Conservation (phyloP, 768 basidiomycete species). For the Punctularia strigosozonata region DNA sequence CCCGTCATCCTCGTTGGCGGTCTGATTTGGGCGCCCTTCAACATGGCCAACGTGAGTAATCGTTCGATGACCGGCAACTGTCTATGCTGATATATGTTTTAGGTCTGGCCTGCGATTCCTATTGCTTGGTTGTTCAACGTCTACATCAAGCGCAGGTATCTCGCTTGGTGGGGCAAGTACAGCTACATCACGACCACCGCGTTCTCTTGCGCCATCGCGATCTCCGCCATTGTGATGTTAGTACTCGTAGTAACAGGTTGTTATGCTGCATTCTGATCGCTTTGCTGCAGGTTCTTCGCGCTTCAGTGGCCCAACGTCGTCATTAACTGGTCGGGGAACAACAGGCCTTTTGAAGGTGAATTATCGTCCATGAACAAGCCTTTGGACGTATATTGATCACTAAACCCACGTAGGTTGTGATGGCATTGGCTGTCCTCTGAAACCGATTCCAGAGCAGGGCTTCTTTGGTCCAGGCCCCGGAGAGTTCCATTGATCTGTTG, state of each 20-base stretch:
- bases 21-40: conserved; percentile 13
- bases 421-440: neutral
- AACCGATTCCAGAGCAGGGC: neutral
- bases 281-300: conserved; percentile 12
- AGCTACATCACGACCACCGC: conserved; percentile 23
- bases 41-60: conserved; percentile 10
- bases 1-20: conserved; percentile 18
- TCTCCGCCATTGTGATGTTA: conserved; percentile 24
- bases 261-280: neutral
- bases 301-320: conserved; percentile 14
- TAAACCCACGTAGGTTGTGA: neutral
- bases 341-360: conserved; percentile 11
- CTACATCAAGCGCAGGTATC: conserved; percentile 12
- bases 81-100: too few species aligned
- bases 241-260: neutral
- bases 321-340: conserved; percentile 22
- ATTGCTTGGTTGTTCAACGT: conserved; percentile 17
- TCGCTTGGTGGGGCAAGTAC: conserved; percentile 19
- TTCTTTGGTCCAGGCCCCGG: neutral
- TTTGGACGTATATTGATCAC: too few species aligned
- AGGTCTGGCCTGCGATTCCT: conserved; percentile 12
- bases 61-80: too few species aligned
- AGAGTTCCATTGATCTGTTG: neutral
- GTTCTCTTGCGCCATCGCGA: conserved; percentile 20
- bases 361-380: too few species aligned